phyloP scores from a whole-genome alignment of 805 yeast species.

The Nakazawaea wickerhamii region DNA sequence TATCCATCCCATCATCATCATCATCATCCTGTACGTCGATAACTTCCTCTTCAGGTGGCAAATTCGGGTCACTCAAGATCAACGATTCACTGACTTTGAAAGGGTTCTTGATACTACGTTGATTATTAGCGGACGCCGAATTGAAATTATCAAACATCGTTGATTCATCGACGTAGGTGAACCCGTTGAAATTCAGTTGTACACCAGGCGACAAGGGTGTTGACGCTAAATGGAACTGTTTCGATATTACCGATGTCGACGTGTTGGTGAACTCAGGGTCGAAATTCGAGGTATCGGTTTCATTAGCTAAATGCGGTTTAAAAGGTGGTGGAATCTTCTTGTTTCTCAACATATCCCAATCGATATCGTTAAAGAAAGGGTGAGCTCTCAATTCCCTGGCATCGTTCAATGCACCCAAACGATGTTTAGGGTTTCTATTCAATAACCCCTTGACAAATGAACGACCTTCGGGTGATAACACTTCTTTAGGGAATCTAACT shows the following conservation, averaged over 20 bases:
- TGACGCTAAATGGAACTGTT: constrained; percentile 55
- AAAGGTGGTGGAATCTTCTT: constrained; percentile 95
- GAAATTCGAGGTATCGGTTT: constrained; percentile 92
- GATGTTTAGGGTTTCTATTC: constrained; percentile 92
- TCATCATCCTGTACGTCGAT: constrained; percentile 54
- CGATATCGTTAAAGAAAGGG: constrained; percentile 85
- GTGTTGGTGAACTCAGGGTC: constrained; percentile 97
- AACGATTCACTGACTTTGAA: constrained; percentile 57
- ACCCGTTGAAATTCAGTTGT: constrained; percentile 95
- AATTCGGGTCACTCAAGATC: constrained; percentile 72
- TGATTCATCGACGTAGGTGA: constrained; percentile 92
- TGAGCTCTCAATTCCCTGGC: constrained; percentile 91
- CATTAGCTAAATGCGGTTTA: constrained; percentile 87
- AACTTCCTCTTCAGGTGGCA: constrained; percentile 81
- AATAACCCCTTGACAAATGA: constrained; percentile 92
- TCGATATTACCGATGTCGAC: constrained; percentile 74
- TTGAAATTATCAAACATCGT: constrained; percentile 81
- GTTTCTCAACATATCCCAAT: constrained; percentile 74
- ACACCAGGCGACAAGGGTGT: constrained; percentile 92
- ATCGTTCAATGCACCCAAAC: constrained; percentile 87
- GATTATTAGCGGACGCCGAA: constrained; percentile 23
- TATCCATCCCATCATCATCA: constrained; percentile 46
- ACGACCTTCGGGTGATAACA: constrained; percentile 86
- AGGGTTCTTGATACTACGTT: constrained; percentile 30
- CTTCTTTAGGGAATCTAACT: constrained; percentile 95